These are phyloP conservation scores for Coemansia sp. DNA, from an alignment of 192 early-diverging fungal genomes.

Conservation along the genomic window DNA sequence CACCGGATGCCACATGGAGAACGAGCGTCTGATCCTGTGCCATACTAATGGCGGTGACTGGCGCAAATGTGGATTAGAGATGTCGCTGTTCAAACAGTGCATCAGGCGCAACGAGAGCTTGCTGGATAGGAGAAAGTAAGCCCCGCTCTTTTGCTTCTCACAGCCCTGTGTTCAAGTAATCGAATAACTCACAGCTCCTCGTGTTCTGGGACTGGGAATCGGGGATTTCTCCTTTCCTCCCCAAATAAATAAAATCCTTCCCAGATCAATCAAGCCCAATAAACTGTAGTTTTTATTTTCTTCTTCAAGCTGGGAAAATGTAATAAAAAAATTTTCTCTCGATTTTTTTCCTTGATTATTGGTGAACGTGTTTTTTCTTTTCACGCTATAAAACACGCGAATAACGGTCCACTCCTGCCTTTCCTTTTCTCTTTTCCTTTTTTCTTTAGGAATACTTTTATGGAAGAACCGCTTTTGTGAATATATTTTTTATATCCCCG, in stretches of 20 bases:
- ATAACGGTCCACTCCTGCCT: background rate
- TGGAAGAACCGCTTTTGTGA: slow-evolving; percentile 54
- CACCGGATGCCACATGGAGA: slow-evolving; percentile 80
- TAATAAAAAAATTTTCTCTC: slow-evolving; percentile 13
- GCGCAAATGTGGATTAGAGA: slow-evolving; percentile 76
- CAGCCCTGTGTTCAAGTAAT: no score
- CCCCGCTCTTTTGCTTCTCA: no score
- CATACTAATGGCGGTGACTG: slow-evolving; percentile 85
- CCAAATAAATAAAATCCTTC: no score
- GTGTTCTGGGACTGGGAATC: no score
- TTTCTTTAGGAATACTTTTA: slow-evolving; percentile 51
- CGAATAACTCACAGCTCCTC: no score
- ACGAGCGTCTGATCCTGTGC: slow-evolving; percentile 81
- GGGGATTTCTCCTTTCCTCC: no score
- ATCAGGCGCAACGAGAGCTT: slow-evolving; percentile 48
- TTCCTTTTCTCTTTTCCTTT: slow-evolving; percentile 15
- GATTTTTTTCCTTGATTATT: background rate
- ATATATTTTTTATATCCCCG: slow-evolving; percentile 31
- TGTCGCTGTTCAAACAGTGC: slow-evolving; percentile 78
- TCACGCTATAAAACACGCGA: background rate
- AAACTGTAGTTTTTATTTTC: no score
- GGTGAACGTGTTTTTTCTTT: background rate
- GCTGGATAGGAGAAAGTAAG: background rate
- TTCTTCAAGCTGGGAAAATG: background rate
- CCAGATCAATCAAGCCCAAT: no score